phyloP scores from a whole-genome alignment of 2,329 filamentous ascomycete genomes.

The Apiospora hydei region DNA sequence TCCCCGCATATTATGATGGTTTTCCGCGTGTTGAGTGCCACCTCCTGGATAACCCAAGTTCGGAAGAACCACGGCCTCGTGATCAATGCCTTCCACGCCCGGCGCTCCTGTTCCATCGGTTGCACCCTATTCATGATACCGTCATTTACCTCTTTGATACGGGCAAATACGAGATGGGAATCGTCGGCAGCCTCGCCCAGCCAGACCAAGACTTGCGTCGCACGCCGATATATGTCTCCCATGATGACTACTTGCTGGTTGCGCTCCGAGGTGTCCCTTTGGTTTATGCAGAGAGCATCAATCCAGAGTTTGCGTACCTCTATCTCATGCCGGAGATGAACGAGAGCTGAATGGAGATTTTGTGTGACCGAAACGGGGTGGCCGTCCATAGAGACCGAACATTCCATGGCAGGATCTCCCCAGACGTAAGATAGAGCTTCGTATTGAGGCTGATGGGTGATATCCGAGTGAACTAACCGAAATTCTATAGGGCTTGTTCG shows the following conservation, averaged over 20 bases:
- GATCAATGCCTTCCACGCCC: not conserved
- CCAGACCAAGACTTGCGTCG: conserved; percentile 25
- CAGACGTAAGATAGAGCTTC: not conserved
- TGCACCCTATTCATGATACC: not conserved
- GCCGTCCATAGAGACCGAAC: not conserved
- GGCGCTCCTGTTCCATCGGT: not conserved
- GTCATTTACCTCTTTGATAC: not conserved
- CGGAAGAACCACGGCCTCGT: not conserved
- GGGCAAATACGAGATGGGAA: not conserved
- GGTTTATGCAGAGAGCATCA: conserved; percentile 35
- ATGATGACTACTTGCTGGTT: conserved; percentile 33
- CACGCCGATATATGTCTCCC: conserved; percentile 32
- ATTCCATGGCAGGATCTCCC: not conserved
- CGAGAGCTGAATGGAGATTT: not conserved
- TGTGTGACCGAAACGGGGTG: not conserved
- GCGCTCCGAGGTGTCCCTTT: conserved; percentile 30
- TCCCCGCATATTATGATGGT: not conserved
- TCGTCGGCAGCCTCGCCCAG: conserved; percentile 29
- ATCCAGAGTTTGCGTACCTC: conserved; percentile 29
- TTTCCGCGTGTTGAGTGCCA: not conserved
- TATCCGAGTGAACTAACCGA: not conserved
- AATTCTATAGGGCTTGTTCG: not conserved
- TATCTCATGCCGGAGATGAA: not conserved
- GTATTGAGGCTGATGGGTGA: not conserved
- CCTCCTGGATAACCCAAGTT: not conserved